Base-by-base conservation (phyloP, 371 early-diverging fungal genomes). In the Rhizomucor miehei region DNA sequence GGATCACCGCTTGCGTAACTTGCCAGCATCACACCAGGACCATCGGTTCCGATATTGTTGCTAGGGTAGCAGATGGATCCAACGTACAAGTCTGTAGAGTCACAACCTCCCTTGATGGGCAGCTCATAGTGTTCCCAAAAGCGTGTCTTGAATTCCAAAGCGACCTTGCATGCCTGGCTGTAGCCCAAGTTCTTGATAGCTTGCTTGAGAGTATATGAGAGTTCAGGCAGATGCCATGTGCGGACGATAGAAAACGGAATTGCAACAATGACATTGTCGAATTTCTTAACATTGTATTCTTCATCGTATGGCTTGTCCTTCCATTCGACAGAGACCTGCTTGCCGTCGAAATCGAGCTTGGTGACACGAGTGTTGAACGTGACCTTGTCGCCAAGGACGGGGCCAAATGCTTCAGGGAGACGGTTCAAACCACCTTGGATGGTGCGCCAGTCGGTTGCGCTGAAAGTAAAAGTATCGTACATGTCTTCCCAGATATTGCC, bases 201-300 rank as follows among this genome's bases (percentile, higher is more conserved):
- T 9, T 51, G 25, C 5, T 29, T 37, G 2, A 65, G 39, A 19
- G 55, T 65, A 37, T 62, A 65, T n/a, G 62, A 56, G 19, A 69
- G 62, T 17, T 69, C 57, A 43, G 70, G 70, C 14, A 70, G 54
- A 46, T 70, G 66, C 70, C 70, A 70, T 11, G 49, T 53, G 38
- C 70, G 63, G 12, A 70, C 66, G 45, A 70, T 49, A 14, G 56
- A 50, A 35, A 70, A 66, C 9, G 70, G 70, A 1, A 52, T 63
- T 38, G 60, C 46, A 19, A 70, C 60, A 55, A 70, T 70, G 24
- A 66, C 67, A 56, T 66, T 57, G 23, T 70, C 70, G 20, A 52
- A 70, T 12, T 41, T 41, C 24, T 63, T 53, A 13, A 54, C 54
- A 24, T 70, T 44, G 38, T 63, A 66, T 14, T 54, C 47, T 8